Conservation (phyloP, 805 yeast genomes). For the Kuraishia cidri region DNA sequence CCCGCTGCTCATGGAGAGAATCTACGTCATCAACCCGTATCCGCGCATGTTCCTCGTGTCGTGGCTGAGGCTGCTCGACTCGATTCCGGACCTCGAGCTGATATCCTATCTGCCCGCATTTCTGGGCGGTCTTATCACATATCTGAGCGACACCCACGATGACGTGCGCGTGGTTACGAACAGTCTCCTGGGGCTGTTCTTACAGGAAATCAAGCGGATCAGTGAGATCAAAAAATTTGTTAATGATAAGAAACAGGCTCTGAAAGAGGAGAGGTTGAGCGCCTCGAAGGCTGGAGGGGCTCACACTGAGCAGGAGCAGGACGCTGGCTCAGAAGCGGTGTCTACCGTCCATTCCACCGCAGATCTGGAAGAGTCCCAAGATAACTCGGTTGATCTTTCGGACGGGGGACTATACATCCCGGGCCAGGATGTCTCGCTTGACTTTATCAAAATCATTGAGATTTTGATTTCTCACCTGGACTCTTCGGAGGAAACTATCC, state of each 20-base stretch:
- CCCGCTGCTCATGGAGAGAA: slow-evolving; percentile 84
- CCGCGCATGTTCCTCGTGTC: slow-evolving; percentile 87
- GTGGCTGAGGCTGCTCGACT: slow-evolving; percentile 89
- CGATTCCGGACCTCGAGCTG: slow-evolving; percentile 85
- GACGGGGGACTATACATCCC: slow-evolving; percentile 54
- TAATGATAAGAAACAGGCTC: slow-evolving; percentile 15
- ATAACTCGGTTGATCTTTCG: slow-evolving; percentile 18
- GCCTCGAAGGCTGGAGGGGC: too few relatives aligned
- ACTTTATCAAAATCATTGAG: slow-evolving; percentile 71
- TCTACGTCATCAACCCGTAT: slow-evolving; percentile 87
- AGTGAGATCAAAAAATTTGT: slow-evolving; percentile 55
- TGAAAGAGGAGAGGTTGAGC: not conserved
- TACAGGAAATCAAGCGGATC: slow-evolving; percentile 76
- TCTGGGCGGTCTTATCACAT: slow-evolving; percentile 73
- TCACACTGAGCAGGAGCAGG: not conserved
- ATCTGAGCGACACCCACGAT: slow-evolving; percentile 72
- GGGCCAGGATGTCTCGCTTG: slow-evolving; percentile 77
- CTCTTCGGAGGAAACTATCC: slow-evolving; percentile 67
- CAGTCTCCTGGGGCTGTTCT: slow-evolving; percentile 60
- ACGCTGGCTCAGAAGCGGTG: not conserved
- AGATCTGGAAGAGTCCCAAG: slow-evolving; percentile 12
- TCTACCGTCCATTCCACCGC: not conserved
- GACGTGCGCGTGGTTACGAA: slow-evolving; percentile 87
- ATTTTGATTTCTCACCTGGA: slow-evolving; percentile 77
- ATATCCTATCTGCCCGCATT: slow-evolving; percentile 85